phyloP scores from a whole-genome alignment of 2,329 filamentous ascomycete genomes.

The Fusarium falciforme region DNA sequence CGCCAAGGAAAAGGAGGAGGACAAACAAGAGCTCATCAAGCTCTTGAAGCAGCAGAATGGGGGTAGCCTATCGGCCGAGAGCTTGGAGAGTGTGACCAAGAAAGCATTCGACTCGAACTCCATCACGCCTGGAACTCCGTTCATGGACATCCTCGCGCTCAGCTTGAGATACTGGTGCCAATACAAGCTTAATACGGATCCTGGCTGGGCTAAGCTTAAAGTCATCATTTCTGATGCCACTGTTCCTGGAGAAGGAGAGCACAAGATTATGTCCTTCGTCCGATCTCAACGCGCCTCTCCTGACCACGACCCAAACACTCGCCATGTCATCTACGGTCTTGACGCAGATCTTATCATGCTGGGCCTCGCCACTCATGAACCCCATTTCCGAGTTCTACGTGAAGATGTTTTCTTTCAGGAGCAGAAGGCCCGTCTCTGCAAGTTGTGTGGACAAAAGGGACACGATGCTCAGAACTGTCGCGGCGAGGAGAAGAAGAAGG shows the following conservation, averaged over 20 bases:
- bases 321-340: conserved; percentile 96
- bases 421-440: conserved; percentile 83
- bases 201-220: conserved; percentile 94
- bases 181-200: conserved; percentile 97
- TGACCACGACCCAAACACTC: conserved; percentile 94
- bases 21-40: conserved; percentile 89
- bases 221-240: conserved; percentile 98
- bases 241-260: conserved; percentile 96
- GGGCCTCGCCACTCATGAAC: conserved; percentile 95
- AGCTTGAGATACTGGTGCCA: conserved; percentile 96
- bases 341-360: conserved; percentile 99
- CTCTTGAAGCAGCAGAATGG: conserved; percentile 83
- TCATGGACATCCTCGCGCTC: conserved; percentile 94
- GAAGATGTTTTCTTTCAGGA: conserved; percentile 98
- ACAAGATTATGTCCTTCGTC: conserved; percentile 99
- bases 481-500: conserved; percentile 81
- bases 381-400: conserved; percentile 93
- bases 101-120: conserved; percentile 91
- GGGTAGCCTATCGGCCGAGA: conserved; percentile 70
- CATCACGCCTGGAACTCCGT: conserved; percentile 96
- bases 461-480: conserved; percentile 89
- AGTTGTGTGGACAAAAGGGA: conserved; percentile 90
- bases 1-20: conserved; percentile 91
- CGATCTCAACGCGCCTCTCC: conserved; percentile 91
- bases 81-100: conserved; percentile 73